phyloP scores from a whole-genome alignment of 2,329 filamentous ascomycete genomes.

The Scytalidium sp. region DNA sequence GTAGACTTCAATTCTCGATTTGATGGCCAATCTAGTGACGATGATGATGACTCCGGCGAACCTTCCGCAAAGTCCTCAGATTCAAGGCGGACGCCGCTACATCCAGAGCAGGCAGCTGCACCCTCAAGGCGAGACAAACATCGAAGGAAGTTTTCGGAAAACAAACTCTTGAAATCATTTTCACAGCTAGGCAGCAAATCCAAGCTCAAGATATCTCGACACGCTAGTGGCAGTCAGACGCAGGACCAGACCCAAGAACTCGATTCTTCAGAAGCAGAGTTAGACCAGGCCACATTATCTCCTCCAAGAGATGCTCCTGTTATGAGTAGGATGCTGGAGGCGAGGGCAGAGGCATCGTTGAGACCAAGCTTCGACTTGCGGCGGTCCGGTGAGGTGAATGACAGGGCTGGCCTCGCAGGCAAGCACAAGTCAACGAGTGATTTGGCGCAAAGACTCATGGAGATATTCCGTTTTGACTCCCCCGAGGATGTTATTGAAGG shows the following conservation, averaged over 20 bases:
- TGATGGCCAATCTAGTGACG: constrained; percentile 76
- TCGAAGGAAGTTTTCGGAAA: constrained; percentile 59
- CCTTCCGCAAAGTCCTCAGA: constrained; percentile 16
- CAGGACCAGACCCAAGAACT: constrained; percentile 30
- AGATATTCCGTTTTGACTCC: constrained; percentile 81
- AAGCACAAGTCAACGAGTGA: constrained; percentile 41
- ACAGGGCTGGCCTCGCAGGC: not conserved
- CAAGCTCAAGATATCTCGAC: constrained; percentile 35
- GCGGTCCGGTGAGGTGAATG: constrained; percentile 32
- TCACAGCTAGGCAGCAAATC: constrained; percentile 48
- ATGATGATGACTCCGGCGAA: constrained; percentile 35
- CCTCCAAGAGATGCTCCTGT: constrained; percentile 59
- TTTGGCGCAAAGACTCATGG: constrained; percentile 69
- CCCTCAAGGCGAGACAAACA: constrained; percentile 40
- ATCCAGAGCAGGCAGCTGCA: constrained; percentile 29
- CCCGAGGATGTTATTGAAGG: constrained; percentile 82
- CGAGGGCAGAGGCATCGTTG: constrained; percentile 60
- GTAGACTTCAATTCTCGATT: constrained; percentile 81
- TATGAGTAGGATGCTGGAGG: constrained; percentile 76
- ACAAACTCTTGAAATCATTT: constrained; percentile 64
- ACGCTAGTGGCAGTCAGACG: constrained; percentile 11
- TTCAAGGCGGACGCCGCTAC: constrained; percentile 17
- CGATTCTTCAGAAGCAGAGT: constrained; percentile 8
- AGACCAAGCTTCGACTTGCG: constrained; percentile 55
- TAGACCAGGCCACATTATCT: constrained; percentile 30